Evolutionary conservation across 106 monocot genomes (phyloP), one percentile per base, ranked within the genome.

Genomic region (Acorus gramineus): DNA sequence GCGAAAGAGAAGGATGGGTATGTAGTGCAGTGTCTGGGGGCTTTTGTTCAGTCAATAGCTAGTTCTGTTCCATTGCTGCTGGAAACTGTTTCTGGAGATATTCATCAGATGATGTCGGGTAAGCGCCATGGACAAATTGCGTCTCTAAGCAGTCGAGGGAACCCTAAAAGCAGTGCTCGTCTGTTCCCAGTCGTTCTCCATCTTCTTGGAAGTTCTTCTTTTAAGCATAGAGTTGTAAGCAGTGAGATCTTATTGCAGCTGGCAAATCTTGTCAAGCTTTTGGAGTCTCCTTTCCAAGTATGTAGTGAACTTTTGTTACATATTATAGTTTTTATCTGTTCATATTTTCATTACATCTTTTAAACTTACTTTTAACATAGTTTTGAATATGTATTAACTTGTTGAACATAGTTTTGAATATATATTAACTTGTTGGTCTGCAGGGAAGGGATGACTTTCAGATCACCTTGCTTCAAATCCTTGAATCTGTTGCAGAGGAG

Each of bases 371-470:
- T 28, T 28, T 28, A 28, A 28, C 28, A 28, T 28, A 28, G 28
- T 28, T 28, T 28, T 28, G 28, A 28, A 28, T 28, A 28, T 28
- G 1, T 28, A 28, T 28, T 28, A 28, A 28, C 28, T 28, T 28
- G 28, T 28, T 28, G 28, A 28, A 28, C 28, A 28, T 28, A 28
- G 28, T 28, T 28, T 28, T 28, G 28, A 28, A 28, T 28, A 28
- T 28, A 28, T 28, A 28, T 28, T 28, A 28, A 28, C 28, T 28
- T 28, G 28, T 28, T 28, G 28, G 1, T 61, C 54, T 81, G 69
- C 79, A 98, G 96, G 91, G 88, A 65, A 80, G 91, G 68, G 96
- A 98, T 83, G 96, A 98, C 68, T 85, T 88, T 59, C 96, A 92
- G 71, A 88, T 88, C 58, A 92, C 83, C 12, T 51, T 98, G 51